Evolutionary conservation across 1,139 yeast genomes (phyloP).

Genomic region (Ogataea hybrid): DNA sequence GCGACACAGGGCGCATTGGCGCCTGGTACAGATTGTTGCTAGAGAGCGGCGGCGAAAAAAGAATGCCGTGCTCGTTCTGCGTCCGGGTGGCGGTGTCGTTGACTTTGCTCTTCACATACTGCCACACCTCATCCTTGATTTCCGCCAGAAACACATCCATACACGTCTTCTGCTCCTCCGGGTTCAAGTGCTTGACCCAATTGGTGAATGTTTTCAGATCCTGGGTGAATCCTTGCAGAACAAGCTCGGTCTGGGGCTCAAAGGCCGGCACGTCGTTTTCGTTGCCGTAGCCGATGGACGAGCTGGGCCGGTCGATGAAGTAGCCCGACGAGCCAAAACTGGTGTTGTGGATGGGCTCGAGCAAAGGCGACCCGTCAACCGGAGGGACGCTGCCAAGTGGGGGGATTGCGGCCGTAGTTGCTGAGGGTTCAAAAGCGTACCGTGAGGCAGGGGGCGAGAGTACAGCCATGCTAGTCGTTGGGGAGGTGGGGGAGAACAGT

Average conservation of each 20-base stretch:
- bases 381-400: slow-evolving; percentile 18
- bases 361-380: slow-evolving; percentile 22
- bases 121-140: slow-evolving; percentile 47
- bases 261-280: slow-evolving; percentile 35
- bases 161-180: slow-evolving; percentile 56
- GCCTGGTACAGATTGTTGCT: slow-evolving; percentile 27
- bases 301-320: slow-evolving; percentile 18
- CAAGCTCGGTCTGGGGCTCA: slow-evolving; percentile 30
- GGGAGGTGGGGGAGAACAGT: slow-evolving; percentile 22
- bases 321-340: slow-evolving; percentile 12
- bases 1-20: slow-evolving; percentile 30
- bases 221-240: slow-evolving; percentile 38
- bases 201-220: slow-evolving; percentile 51
- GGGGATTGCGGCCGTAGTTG: slow-evolving; percentile 24
- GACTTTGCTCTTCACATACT: slow-evolving; percentile 32
- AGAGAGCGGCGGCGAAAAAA: slow-evolving; percentile 28
- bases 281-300: slow-evolving; percentile 23
- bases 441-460: slow-evolving; percentile 39
- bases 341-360: slow-evolving; percentile 12
- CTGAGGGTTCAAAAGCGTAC: slow-evolving; percentile 35
- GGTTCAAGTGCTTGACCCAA: slow-evolving; percentile 59
- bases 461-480: slow-evolving; percentile 31
- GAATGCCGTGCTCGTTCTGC: slow-evolving; percentile 15
- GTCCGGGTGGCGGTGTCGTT: slow-evolving; percentile 16
- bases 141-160: slow-evolving; percentile 55